Evolutionary conservation across 83 land plant species (phyloP), one percentile per base, ranked within the genome.

Genomic region (Picea abies): DNA sequence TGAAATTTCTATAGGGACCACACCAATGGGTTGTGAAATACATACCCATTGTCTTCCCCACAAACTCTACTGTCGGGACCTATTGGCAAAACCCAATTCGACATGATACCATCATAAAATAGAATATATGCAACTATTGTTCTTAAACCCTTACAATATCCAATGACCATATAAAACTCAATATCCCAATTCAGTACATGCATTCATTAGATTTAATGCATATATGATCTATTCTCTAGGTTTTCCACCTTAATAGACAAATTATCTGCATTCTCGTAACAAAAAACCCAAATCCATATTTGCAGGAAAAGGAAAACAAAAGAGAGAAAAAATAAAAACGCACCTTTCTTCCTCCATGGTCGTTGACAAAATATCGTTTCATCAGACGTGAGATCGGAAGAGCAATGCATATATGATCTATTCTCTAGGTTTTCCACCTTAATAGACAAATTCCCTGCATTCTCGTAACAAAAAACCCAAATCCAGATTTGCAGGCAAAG

Each of bases 11-110:
- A 80, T 14, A 63, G 8, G 70, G 70, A 39, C 56, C 52, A 80
- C 70, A 93, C 96, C 96, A 93, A 25, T 91, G 85, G 26, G 87
- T 90, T 8, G 89, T 87, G 80, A 93, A 92, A 78, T 93, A 93
- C 5, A 93, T 64, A n/a, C 89, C 90, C n/a, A 92, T 68, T 0
- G 35, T 87, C 83, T 92, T 92, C 35, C 92, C 92, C n/a, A 73
- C 84, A 81, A 93, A 79, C 39, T 76, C 60, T 3, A 66, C 79
- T 22, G 92, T 49, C n/a, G 90, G 90, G 11, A 93, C 92, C 96
- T 93, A n/a, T n/a, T 29, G 29, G 29, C 0, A 29, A 29, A 29
- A 29, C 29, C 29, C 29, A 29, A 29, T 29, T 29, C 29, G 29
- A 29, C 29, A 29, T 29, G 29, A 29, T 29, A 29, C 29, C 29